Percentiles rank a stretch among this genome's conserved stretches.
These are phyloP conservation scores for Zoysia japonica DNA, from an alignment of 176 grass and related monocot species.

Conservation along the genomic window DNA sequence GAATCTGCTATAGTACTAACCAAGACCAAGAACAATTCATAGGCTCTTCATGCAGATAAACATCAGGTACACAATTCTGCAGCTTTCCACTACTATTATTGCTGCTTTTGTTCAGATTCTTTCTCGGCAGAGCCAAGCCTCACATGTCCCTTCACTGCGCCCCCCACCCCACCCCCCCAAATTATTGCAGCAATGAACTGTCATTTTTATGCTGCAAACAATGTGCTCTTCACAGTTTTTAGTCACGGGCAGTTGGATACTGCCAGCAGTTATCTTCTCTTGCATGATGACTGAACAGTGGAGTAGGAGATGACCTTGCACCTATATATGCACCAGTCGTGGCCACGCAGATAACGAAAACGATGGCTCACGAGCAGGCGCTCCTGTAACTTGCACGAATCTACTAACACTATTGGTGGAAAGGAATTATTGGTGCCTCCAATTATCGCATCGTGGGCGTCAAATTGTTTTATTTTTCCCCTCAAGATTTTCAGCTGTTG, in stretches of 20 bases:
- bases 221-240: too few species aligned
- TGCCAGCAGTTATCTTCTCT: too few species aligned
- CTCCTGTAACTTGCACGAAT: neutral
- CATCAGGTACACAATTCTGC: neutral
- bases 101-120: too few species aligned
- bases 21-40: neutral
- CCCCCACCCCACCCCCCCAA: too few species aligned
- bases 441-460: constrained; percentile 34
- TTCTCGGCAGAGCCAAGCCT: neutral
- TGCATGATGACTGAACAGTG: too few species aligned
- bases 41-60: neutral
- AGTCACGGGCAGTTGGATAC: too few species aligned
- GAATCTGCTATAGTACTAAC: too few species aligned
- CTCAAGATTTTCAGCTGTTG: neutral
- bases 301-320: neutral
- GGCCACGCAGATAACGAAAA: neutral
- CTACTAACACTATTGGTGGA: neutral
- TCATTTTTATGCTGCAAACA: too few species aligned
- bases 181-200: neutral
- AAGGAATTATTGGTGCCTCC: neutral
- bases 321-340: neutral
- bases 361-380: constrained; percentile 5
- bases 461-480: neutral
- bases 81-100: neutral
- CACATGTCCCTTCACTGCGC: neutral